phyloP scores from a whole-genome alignment of 352 stramenopile species.

The Phytophthora pluvialis region DNA sequence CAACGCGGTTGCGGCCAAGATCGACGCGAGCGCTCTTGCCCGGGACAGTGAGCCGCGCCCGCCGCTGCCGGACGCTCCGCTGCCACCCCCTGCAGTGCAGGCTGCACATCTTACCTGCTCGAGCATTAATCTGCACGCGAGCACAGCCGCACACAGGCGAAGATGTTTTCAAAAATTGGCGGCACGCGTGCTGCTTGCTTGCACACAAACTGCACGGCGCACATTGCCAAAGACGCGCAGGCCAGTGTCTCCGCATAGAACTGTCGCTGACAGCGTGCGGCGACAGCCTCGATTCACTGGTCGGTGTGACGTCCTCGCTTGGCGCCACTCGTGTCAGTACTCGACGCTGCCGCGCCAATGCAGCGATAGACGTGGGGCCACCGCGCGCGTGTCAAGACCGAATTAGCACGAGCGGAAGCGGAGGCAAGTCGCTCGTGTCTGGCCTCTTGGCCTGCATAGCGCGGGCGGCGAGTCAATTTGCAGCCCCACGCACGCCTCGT shows the following conservation, averaged over 20 bases:
- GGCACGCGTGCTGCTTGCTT: slow-evolving; percentile 4
- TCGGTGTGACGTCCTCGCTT: slow-evolving; percentile 10
- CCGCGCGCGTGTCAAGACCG: slow-evolving; percentile 13
- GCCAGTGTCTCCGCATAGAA: slow-evolving; percentile 18
- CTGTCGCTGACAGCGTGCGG: slow-evolving; percentile 15
- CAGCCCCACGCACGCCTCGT: slow-evolving; percentile 1
- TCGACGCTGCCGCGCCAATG: background rate
- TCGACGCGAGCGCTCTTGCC: no score
- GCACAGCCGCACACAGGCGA: slow-evolving; percentile 20
- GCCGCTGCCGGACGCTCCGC: background rate
- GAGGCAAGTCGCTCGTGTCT: slow-evolving; percentile 2
- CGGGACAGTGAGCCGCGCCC: no score
- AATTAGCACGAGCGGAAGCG: slow-evolving; percentile 8
- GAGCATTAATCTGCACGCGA: slow-evolving; percentile 13
- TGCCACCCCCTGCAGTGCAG: background rate
- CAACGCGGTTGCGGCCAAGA: no score
- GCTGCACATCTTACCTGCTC: slow-evolving; percentile 17
- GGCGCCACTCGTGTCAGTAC: background rate
- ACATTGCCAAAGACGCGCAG: slow-evolving; percentile 17
- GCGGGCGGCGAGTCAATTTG: background rate
- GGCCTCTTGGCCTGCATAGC: slow-evolving; percentile 13
- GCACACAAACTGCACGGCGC: background rate
- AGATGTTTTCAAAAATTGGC: slow-evolving; percentile 15
- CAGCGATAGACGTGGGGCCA: slow-evolving; percentile 11
- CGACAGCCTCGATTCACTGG: slow-evolving; percentile 7